Evolutionary conservation across 2,329 filamentous ascomycete species (phyloP), one percentile per base, ranked within the genome.

Genomic region (Calonectria fujianensis): DNA sequence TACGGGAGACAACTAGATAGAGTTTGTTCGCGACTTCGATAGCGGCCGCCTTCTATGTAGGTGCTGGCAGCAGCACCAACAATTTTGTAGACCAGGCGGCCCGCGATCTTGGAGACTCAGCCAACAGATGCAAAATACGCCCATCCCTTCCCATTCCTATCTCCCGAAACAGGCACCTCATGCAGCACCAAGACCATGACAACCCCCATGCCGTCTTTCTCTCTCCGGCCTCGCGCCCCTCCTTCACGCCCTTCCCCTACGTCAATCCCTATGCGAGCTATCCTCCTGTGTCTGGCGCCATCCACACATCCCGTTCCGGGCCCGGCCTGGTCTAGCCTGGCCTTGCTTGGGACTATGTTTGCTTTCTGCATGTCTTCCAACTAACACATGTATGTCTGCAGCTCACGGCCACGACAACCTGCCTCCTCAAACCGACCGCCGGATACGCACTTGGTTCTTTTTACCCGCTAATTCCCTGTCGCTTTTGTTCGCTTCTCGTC

Each of bases 181-280:
- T 73, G 48, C 72, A 73, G 63, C 72, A 75, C 31, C 57, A 37
- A 37, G 59, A 65, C 64, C 37, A 72, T 50, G 54, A 76, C 73
- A 72, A 75, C 59, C 74, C 51, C 37, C 52, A 61, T 48, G 77
- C 75, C 77, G 66, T 72, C 79, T 24, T n/a, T 24, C 77, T 75
- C 73, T 74, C 73, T 78, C 72, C 63, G 35, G 61, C 52, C 24
- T 37, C 27, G 51, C 37, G 32, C 66, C 72, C 37, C 69, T 63
- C 74, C 70, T 57, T 48, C 45, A 13, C 45, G 45, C 39, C 29
- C 52, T 52, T 57, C 65, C 59, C 50, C 31, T 51, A 27, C 51
- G 29, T 31, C 51, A 31, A 54, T 54, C 27, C 14, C 27, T 54
- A 54, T 39, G 31, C 63, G 27, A 51, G 31, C 63, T 35, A 66